A percentile compares a stretch with the other conserved stretches of the same genome.
Evolutionary conservation across 345 rosid genomes (phyloP).

Genomic region (Dimocarpus longan): DNA sequence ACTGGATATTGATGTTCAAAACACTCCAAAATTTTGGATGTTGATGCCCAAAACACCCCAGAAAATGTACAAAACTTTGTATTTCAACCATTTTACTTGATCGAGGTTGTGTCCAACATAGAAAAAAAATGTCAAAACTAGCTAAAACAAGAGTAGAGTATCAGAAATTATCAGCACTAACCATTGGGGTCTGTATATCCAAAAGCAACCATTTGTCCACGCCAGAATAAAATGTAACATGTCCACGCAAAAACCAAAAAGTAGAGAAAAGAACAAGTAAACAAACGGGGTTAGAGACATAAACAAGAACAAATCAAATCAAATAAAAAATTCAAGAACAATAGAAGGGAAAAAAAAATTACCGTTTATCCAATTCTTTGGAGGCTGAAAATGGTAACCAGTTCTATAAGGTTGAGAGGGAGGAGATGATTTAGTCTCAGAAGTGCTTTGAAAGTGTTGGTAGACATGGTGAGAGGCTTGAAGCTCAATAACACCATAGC

Average conservation of each 20-base stretch:
- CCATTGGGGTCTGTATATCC: conserved; percentile 74
- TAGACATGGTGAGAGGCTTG: conserved; percentile 56
- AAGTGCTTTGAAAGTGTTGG: conserved; percentile 23
- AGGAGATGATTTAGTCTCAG: conserved; percentile 19
- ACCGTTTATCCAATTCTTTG: conserved; percentile 81
- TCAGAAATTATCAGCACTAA: conserved; percentile 28
- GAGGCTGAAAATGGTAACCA: conserved; percentile 72
- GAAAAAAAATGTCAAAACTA: background rate
- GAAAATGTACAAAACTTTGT: too few species aligned
- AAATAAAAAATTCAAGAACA: background rate
- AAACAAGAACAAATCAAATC: background rate
- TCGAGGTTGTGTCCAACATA: too few species aligned
- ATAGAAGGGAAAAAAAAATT: background rate
- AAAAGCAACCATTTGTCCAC: conserved; percentile 23
- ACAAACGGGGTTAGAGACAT: conserved; percentile 10
- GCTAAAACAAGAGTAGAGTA: background rate
- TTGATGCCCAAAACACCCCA: too few species aligned
- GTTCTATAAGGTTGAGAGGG: conserved; percentile 60
- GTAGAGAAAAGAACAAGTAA: conserved; percentile 15
- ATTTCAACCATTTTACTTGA: too few species aligned
- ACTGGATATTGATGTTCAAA: too few species aligned
- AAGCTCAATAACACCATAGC: conserved; percentile 42
- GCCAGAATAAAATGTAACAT: background rate
- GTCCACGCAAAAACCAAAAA: background rate
- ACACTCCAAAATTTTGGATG: background rate